Base-by-base conservation (phyloP, 345 rosid species). In the Arabidopsis thaliana region DNA sequence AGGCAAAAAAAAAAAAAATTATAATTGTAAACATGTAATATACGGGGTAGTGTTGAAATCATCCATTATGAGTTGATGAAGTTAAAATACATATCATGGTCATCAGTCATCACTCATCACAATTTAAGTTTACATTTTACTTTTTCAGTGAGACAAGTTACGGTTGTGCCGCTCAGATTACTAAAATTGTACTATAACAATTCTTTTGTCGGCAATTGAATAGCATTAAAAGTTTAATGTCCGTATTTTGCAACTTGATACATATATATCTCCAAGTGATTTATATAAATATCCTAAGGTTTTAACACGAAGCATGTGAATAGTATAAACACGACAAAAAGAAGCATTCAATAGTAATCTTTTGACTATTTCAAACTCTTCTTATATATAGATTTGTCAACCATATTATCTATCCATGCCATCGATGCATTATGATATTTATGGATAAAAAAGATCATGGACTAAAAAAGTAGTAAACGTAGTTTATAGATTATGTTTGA, bases 301-400 rank as follows among this genome's bases (percentile, higher is more conserved):
- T 50, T 50, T 38, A 32, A 41, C 22, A 37, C 22, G 51, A 49
- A 24, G 71, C 65, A 64, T 73, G 62, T 49, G 50, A 59, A 59
- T 59, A 23, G 28, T 16, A 44, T 16, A 13, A 57, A 70, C 22
- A 71, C 75, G 75, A 36, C 75, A 49, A 50, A 25, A 46, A 46
- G 10, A 65, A 60, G 8, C 7, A 60, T 37, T 64, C n/a, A 63
- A 73, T 24, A 55, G 49, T 55, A 23, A 45, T 45, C n/a, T 73
- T 33, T 74, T 65, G 71, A 74, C 65, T 45, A 65, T 45, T 55
- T 56, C 65, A 65, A 40, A 45, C 24, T 24, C 49, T 22, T 73
- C 5, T 32, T 13, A 2, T 42, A 4, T 71, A 23, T 23, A 32
- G n/a, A 1, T 22, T 56, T 40, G 60, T 61, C 34, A 62, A 62